Evolutionary conservation across 2,329 filamentous ascomycete species (phyloP), one percentile per base, ranked within the genome.

Genomic region (Didymella lethalis): DNA sequence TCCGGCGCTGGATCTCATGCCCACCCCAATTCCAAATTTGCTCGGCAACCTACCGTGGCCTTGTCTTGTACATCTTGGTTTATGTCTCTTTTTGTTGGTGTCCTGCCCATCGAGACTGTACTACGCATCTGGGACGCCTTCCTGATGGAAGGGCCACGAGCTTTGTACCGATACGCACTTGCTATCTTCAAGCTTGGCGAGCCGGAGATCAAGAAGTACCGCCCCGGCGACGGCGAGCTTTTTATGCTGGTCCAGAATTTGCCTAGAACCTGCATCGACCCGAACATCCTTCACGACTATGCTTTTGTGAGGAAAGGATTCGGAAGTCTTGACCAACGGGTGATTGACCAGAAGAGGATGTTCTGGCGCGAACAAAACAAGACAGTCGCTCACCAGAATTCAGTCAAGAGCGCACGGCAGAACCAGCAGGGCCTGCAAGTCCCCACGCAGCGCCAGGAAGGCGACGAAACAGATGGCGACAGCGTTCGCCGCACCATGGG

Each of bases 21-120:
- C 3, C 74, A 76, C 51, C 70, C 73, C 4, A 69, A 72, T 48
- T 72, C 69, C 0, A 76, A 74, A 41, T 73, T 75, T 44, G 67
- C 79, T 49, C 78, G 90, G 4, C 84, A 97, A 11, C 94, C 94
- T 0, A 93, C 94, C 12, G 94, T 98, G 65, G 95, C 92, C 0
- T 84, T 98, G 5, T 96, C 93, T 67, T 92, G 95, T 77, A 97
- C 93, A 10, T 91, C 93, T 4, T 98, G 94, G 94, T 96, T 98
- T 77, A 97, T 98, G 94, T 96, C 91, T 48, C 91, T 95, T 69
- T 97, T 95, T 76, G 95, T 97, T 61, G 93, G 93, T 52, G 96
- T 92, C 0, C 81, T 98, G 18, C 94, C 94, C 2, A 93, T 96
- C 62, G 94, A 98, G 79, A 92, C 90, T 18, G 94, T 93, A 0